Evolutionary conservation across 495 filamentous ascomycete genomes (phyloP).

Genomic region (Penicillium turbatum): DNA sequence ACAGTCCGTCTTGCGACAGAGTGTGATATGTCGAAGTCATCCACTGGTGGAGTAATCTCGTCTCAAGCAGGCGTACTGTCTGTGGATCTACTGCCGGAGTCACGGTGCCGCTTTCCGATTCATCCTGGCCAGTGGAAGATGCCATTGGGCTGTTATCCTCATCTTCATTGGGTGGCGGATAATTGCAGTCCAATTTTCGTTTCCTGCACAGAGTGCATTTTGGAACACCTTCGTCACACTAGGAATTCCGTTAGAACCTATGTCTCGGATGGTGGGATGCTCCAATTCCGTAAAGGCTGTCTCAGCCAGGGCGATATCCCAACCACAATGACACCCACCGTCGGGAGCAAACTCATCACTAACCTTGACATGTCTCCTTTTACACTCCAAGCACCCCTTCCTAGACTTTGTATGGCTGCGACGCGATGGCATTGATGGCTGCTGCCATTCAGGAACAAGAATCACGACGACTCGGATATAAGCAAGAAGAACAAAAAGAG

Average conservation of each 20-base stretch:
- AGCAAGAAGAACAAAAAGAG: neutral
- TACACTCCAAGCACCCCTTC: slow-evolving; percentile 39
- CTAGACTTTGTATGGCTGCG: slow-evolving; percentile 38
- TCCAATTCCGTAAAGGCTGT: neutral
- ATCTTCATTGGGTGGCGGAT: slow-evolving; percentile 27
- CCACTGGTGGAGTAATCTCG: slow-evolving; percentile 39
- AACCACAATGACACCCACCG: neutral
- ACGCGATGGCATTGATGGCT: slow-evolving; percentile 23
- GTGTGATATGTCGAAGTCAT: slow-evolving; percentile 34
- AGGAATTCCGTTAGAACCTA: slow-evolving; percentile 5
- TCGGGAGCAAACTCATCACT: neutral
- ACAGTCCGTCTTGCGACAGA: slow-evolving; percentile 26
- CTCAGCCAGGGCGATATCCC: neutral
- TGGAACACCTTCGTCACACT: slow-evolving; percentile 39
- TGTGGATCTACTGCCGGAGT: slow-evolving; percentile 10
- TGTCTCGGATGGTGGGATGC: neutral
- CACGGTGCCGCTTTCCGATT: slow-evolving; percentile 13
- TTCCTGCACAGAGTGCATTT: slow-evolving; percentile 36
- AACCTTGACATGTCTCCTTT: slow-evolving; percentile 38
- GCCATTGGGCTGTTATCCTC: slow-evolving; percentile 26
- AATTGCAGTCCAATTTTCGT: slow-evolving; percentile 35
- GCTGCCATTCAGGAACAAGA: neutral
- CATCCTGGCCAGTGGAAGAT: slow-evolving; percentile 23
- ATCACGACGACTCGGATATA: neutral
- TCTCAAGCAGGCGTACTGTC: slow-evolving; percentile 35